These are phyloP conservation scores for Diplodia corticola DNA, from an alignment of 2,329 filamentous ascomycete species.

Conservation along the genomic window DNA sequence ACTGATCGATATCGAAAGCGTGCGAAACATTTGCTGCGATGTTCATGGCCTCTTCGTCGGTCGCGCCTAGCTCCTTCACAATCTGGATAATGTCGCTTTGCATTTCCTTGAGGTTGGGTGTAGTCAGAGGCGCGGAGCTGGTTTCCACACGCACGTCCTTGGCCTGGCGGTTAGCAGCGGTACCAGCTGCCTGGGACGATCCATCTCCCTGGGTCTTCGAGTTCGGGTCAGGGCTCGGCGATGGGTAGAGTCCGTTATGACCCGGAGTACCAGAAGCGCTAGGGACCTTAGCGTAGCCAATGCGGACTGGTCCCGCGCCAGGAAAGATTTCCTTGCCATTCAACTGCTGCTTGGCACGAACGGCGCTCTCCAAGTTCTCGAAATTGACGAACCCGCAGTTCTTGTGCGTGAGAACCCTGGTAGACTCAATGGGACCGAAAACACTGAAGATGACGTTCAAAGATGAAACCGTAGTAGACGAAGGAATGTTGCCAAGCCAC, in stretches of 20 bases:
- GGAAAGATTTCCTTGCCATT: constrained; percentile 99
- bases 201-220: constrained; percentile 30
- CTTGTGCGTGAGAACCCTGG: constrained; percentile 93
- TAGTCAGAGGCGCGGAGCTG: constrained; percentile 59
- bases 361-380: constrained; percentile 84
- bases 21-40: constrained; percentile 74
- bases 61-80: constrained; percentile 83
- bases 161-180: constrained; percentile 38
- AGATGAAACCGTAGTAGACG: constrained; percentile 93
- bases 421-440: constrained; percentile 89
- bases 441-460: constrained; percentile 91
- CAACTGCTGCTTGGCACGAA: constrained; percentile 81
- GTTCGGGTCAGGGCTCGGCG: constrained; percentile 83
- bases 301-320: constrained; percentile 88
- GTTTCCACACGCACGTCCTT: constrained; percentile 46
- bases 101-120: constrained; percentile 74
- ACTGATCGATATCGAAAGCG: constrained; percentile 72
- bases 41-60: constrained; percentile 70
- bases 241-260: constrained; percentile 82
- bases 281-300: constrained; percentile 96
- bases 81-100: constrained; percentile 82
- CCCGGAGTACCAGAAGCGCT: constrained; percentile 86
- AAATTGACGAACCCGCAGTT: constrained; percentile 99
- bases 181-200: constrained; percentile 34
- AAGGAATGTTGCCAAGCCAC: constrained; percentile 96